Evolutionary conservation across 179 eudicot genomes (phyloP).

Genomic region (Monotropa hypopitys): DNA sequence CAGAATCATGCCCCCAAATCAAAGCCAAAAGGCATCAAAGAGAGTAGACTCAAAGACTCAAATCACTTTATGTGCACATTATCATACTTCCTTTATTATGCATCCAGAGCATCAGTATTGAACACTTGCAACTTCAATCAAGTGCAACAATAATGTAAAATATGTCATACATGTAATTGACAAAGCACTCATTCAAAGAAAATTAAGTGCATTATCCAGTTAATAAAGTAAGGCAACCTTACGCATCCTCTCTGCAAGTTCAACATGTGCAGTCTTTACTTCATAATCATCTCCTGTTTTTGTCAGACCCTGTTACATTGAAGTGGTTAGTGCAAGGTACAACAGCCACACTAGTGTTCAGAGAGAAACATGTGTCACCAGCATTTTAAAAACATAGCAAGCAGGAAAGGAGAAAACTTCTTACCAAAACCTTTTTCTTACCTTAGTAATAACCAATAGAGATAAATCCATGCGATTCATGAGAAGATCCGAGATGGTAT

Average conservation of each 20-base stretch:
- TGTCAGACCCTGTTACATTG: slow-evolving; percentile 62
- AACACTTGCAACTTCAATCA: neutral
- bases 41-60: too few relatives aligned
- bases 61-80: too few relatives aligned
- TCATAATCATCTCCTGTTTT: slow-evolving; percentile 94
- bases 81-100: too few relatives aligned
- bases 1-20: too few relatives aligned
- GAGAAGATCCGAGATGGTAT: slow-evolving; percentile 88
- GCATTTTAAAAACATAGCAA: neutral
- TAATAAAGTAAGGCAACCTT: slow-evolving; percentile 38
- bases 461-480: slow-evolving; percentile 97
- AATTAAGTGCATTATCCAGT: neutral
- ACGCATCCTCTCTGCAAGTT: slow-evolving; percentile 98
- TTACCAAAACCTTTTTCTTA: slow-evolving; percentile 14
- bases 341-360: neutral
- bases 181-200: neutral
- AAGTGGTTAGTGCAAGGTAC: slow-evolving; percentile 3
- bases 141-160: neutral
- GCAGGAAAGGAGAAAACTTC: neutral
- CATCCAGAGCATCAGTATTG: too few relatives aligned
- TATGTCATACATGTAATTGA: neutral
- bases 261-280: slow-evolving; percentile 97
- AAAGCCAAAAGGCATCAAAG: too few relatives aligned
- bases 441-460: slow-evolving; percentile 93
- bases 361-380: neutral